phyloP scores from a whole-genome alignment of 2,329 filamentous ascomycete genomes.

The Drechslerella coelobrocha region DNA sequence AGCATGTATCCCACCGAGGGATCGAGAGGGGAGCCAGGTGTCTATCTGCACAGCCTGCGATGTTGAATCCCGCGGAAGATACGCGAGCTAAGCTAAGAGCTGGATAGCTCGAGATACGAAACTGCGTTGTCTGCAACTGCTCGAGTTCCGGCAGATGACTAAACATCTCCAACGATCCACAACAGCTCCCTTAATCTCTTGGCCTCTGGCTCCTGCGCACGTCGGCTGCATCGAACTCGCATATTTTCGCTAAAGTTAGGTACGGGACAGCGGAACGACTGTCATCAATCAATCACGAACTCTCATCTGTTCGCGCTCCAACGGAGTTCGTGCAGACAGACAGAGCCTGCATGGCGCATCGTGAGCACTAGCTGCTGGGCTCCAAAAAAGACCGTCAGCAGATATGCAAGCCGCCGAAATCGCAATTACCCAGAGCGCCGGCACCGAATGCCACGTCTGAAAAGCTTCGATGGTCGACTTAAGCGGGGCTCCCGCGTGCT shows the following conservation, averaged over 20 bases:
- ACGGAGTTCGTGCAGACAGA: not conserved
- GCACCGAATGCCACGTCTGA: conserved; percentile 1
- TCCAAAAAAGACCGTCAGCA: conserved; percentile 11
- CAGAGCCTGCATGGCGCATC: conserved; percentile 19
- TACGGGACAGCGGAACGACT: conserved; percentile 17
- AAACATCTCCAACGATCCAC: conserved; percentile 22
- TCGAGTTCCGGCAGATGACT: conserved; percentile 22
- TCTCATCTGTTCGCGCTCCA: not conserved
- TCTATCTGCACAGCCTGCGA: conserved; percentile 38
- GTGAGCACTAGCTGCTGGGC: conserved; percentile 34
- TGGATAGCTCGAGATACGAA: not conserved
- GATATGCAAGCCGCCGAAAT: not conserved
- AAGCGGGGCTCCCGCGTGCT: conserved; percentile 1
- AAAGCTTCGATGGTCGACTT: not conserved
- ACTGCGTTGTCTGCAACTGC: not conserved
- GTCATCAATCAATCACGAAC: conserved; percentile 7
- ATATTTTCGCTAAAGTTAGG: conserved; percentile 45
- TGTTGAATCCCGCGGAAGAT: not conserved
- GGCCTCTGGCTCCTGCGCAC: no score
- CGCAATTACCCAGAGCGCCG: conserved; percentile 9
- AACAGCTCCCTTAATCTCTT: no score
- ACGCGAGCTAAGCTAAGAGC: not conserved
- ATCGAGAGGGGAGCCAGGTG: conserved; percentile 17
- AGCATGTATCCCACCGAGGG: no score
- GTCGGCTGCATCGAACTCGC: conserved; percentile 5